Evolutionary conservation across 176 grass and related monocot genomes (phyloP), one percentile per base, ranked within the genome.

Genomic region (Eremochloa ophiuroides): DNA sequence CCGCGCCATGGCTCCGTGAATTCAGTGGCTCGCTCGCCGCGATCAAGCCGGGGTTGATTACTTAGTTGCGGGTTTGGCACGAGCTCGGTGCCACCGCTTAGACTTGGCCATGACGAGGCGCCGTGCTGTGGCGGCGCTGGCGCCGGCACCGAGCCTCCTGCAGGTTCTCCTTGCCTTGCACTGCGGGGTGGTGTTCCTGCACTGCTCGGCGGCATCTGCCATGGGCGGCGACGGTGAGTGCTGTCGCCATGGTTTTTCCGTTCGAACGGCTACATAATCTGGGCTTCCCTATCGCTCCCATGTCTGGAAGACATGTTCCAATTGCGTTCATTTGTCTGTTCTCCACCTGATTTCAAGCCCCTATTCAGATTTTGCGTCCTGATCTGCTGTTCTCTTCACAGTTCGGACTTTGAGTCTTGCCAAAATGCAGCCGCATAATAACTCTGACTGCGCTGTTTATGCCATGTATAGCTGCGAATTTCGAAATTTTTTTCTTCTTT

Each of bases 141-240:
- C 33, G 56, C 18, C 63, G 69, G 55, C 23, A 56, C 12, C 78
- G 35, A 16, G 39, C 27, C 48, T 80, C 20, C 71, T 86, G 22
- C 62, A 1, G 11, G 70, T 81, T 11, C 78, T 89, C 78, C 60
- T 89, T 60, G 83, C 83, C 47, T 29, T 89, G 73, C 88, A 89
- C 73, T 89, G 83, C 79, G 88, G 82, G 63, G 81, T 62, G 69
- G 50, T 85, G 3, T 56, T 85, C 35, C 60, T 76, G 33, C 79
- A 26, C n/a, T 76, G 82, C 77, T 85, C 83, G 25, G 71, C 78
- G 15, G 64, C 55, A 15, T 68, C 53, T 35, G 26, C 63, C 35
- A 17, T 71, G 43, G 28, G 34, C 71, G 56, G 28, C 59, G 87
- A 89, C 29, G 87, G 87, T 89, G 65, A 72, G 82, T 55, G 77